phyloP scores from a whole-genome alignment of 805 yeast genomes.

The Myxozyma mucilagina region DNA sequence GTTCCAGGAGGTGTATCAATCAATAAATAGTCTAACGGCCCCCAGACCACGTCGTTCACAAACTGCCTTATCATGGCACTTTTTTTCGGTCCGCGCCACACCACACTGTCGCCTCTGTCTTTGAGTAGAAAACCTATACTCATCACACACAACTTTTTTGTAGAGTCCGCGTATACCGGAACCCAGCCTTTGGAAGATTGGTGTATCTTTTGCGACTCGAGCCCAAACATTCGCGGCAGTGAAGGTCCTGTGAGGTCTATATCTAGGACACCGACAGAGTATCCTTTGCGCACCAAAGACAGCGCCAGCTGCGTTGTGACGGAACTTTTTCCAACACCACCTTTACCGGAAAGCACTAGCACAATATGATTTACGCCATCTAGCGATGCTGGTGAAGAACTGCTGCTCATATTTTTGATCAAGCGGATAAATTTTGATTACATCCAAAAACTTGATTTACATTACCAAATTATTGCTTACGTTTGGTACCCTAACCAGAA shows the following conservation, averaged over 20 bases:
- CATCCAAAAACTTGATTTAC: not conserved
- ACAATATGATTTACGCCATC: slow-evolving; percentile 70
- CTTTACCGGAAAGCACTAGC: slow-evolving; percentile 87
- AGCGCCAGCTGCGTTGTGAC: slow-evolving; percentile 92
- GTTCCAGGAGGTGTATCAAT: slow-evolving; percentile 99
- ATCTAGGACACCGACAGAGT: slow-evolving; percentile 89
- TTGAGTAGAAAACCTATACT: slow-evolving; percentile 84
- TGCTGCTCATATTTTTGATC: not conserved
- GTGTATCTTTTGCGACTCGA: slow-evolving; percentile 74
- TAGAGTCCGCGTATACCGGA: slow-evolving; percentile 63
- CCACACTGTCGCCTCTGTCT: slow-evolving; percentile 85
- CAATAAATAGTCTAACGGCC: slow-evolving; percentile 66
- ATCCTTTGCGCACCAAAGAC: slow-evolving; percentile 68
- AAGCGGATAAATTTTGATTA: not conserved
- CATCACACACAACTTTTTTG: slow-evolving; percentile 61
- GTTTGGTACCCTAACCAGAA: too few species aligned
- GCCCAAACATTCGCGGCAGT: slow-evolving; percentile 92
- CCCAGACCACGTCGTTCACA: slow-evolving; percentile 90
- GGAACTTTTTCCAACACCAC: slow-evolving; percentile 97
- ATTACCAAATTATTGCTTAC: not conserved
- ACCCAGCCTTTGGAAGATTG: slow-evolving; percentile 88
- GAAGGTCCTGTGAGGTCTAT: slow-evolving; percentile 97
- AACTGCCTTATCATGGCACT: slow-evolving; percentile 97
- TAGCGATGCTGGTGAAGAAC: slow-evolving; percentile 37
- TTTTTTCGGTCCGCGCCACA: slow-evolving; percentile 98